phyloP scores from a whole-genome alignment of 2,329 filamentous ascomycete genomes.

The Blumeriella jaapii region DNA sequence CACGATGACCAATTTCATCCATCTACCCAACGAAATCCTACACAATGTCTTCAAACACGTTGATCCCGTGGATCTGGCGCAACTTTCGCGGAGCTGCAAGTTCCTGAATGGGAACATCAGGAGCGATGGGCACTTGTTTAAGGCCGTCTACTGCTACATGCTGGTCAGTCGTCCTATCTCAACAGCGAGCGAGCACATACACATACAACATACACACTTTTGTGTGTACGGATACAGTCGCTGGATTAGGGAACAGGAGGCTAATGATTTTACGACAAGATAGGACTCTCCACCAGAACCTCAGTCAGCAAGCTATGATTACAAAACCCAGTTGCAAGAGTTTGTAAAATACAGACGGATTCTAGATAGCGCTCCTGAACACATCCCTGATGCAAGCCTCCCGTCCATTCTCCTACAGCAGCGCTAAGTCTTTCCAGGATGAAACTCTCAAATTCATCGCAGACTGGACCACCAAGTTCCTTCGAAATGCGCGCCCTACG shows the following conservation, averaged over 20 bases:
- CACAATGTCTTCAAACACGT: conserved; percentile 48
- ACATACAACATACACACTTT: too few species aligned
- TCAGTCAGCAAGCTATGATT: background rate
- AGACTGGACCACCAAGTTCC: background rate
- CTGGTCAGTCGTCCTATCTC: conserved; percentile 33
- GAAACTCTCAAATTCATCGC: background rate
- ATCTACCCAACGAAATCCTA: conserved; percentile 47
- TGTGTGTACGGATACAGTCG: too few species aligned
- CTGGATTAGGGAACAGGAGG: too few species aligned
- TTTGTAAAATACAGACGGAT: conserved; percentile 4
- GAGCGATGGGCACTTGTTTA: conserved; percentile 48
- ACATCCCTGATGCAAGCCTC: too few species aligned
- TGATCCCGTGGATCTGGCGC: conserved; percentile 42
- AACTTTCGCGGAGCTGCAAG: conserved; percentile 40
- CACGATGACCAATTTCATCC: conserved; percentile 3
- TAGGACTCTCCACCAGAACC: conserved; percentile 7
- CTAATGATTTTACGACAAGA: background rate
- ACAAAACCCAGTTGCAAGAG: conserved; percentile 1
- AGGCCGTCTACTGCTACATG: conserved; percentile 45
- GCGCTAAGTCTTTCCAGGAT: background rate
- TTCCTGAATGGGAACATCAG: conserved; percentile 42
- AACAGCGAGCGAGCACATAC: background rate
- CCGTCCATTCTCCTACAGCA: background rate
- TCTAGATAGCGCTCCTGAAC: background rate
- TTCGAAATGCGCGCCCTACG: too few species aligned